phyloP scores from a whole-genome alignment of 352 stramenopile species.

The Phytophthora ramorum region DNA sequence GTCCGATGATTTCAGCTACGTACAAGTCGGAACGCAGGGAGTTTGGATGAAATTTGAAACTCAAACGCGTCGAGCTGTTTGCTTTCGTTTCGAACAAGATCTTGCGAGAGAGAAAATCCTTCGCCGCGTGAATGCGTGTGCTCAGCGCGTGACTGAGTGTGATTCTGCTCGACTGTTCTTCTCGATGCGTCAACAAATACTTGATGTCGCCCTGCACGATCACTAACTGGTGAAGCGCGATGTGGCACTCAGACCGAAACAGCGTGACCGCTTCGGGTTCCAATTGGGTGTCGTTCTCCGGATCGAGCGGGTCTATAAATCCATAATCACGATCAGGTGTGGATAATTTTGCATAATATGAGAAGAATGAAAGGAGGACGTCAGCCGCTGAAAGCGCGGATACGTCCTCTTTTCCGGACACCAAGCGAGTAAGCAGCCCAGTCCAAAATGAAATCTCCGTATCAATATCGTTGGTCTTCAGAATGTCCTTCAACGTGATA shows the following conservation, averaged over 20 bases:
- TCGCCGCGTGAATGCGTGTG: slow-evolving; percentile 56
- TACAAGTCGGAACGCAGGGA: slow-evolving; percentile 70
- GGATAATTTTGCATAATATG: slow-evolving; percentile 59
- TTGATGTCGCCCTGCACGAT: slow-evolving; percentile 67
- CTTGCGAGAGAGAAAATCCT: slow-evolving; percentile 76
- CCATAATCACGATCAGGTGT: slow-evolving; percentile 54
- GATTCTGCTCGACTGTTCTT: slow-evolving; percentile 63
- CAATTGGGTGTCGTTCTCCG: slow-evolving; percentile 71
- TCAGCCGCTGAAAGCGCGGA: slow-evolving; percentile 50
- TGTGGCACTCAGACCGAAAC: slow-evolving; percentile 70
- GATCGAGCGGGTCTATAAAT: slow-evolving; percentile 68
- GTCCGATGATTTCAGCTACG: slow-evolving; percentile 71
- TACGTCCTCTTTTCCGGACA: slow-evolving; percentile 39
- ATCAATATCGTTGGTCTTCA: slow-evolving; percentile 56
- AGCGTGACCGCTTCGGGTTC: slow-evolving; percentile 44
- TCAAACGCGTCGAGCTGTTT: slow-evolving; percentile 37
- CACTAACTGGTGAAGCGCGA: slow-evolving; percentile 71
- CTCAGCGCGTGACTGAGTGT: slow-evolving; percentile 81
- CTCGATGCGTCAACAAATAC: slow-evolving; percentile 54
- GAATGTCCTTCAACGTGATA: slow-evolving; percentile 44
- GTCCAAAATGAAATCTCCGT: slow-evolving; percentile 76
- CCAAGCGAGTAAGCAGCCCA: slow-evolving; percentile 45
- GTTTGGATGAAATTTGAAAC: slow-evolving; percentile 66
- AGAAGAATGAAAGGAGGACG: slow-evolving; percentile 68
- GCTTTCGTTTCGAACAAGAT: slow-evolving; percentile 61